Evolutionary conservation across 1,284 basidiomycete genomes (phyloP).

Genomic region (Irpex rosettiformis): DNA sequence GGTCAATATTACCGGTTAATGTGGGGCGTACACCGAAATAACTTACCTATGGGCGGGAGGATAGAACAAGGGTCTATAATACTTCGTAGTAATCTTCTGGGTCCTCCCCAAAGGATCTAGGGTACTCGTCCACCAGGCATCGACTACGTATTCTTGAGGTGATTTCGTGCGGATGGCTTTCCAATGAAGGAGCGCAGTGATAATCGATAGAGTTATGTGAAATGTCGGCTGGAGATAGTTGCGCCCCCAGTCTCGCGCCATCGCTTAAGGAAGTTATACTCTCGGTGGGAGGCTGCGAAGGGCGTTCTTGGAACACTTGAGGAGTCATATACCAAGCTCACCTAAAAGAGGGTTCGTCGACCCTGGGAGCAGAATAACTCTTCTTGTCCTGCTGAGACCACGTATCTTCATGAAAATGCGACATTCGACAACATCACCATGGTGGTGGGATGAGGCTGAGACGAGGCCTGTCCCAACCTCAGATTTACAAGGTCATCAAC

Average conservation of each 20-base stretch:
- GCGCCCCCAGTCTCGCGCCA: neutral
- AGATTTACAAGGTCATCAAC: neutral
- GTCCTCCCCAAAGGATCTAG: neutral
- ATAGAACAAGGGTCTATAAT: neutral
- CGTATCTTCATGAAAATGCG: neutral
- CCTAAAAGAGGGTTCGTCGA: neutral
- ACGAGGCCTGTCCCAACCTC: no score
- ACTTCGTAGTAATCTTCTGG: neutral
- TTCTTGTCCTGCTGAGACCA: no score
- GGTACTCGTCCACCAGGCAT: neutral
- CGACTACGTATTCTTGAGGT: neutral
- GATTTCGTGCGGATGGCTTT: neutral
- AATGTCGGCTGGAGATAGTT: neutral
- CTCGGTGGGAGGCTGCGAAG: neutral
- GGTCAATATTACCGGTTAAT: neutral
- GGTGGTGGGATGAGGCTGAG: neutral
- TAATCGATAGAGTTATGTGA: neutral
- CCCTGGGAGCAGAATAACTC: neutral
- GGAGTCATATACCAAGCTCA: neutral
- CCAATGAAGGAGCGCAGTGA: neutral
- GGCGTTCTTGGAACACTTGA: neutral
- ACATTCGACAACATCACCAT: neutral
- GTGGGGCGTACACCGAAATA: no score
- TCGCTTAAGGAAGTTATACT: neutral
- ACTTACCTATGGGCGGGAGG: neutral